Percentiles rank a stretch among this genome's conserved stretches.
Evolutionary conservation across 2,329 filamentous ascomycete genomes (phyloP).

Genomic region (Coccinonectria pachysandricola): DNA sequence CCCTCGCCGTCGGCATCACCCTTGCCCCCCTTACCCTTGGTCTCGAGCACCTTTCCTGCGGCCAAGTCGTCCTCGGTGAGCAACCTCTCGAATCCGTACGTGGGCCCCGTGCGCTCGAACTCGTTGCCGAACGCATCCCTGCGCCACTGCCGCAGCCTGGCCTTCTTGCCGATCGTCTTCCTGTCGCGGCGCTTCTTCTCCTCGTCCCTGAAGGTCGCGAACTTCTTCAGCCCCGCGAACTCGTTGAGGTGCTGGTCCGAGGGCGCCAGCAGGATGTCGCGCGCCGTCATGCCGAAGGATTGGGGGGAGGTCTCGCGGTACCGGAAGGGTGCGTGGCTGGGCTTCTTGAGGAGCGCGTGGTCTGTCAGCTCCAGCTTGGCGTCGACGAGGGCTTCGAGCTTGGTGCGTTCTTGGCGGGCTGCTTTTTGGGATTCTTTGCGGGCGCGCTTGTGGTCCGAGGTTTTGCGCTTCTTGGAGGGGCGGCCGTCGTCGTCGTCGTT

Average conservation of each 20-base stretch:
- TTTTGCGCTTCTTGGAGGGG: conserved; percentile 49
- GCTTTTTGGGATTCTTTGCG: conserved; percentile 53
- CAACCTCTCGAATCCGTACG: conserved; percentile 43
- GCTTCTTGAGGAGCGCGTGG: conserved; percentile 43
- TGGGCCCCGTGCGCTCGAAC: conserved; percentile 45
- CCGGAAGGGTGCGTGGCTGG: conserved; percentile 48
- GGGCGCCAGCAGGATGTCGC: conserved; percentile 82
- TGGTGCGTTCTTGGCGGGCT: conserved; percentile 69
- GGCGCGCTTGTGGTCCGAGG: conserved; percentile 49
- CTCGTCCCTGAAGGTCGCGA: conserved; percentile 76
- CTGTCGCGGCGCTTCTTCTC: conserved; percentile 85
- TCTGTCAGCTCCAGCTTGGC: conserved; percentile 65
- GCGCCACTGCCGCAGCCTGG: conserved; percentile 77
- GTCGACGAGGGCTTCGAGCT: conserved; percentile 80
- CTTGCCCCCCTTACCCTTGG: conserved; percentile 10
- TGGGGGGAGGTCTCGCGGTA: conserved; percentile 92
- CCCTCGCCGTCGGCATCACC: conserved; percentile 10
- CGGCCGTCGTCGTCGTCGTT: conserved; percentile 33
- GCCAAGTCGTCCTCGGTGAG: conserved; percentile 18
- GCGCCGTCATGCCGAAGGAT: conserved; percentile 77
- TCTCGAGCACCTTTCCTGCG: conserved; percentile 17
- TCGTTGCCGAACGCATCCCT: conserved; percentile 51
- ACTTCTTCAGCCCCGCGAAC: conserved; percentile 88
- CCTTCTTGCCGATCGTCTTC: conserved; percentile 88
- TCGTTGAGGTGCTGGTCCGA: conserved; percentile 79